Evolutionary conservation across 257 asterid species (phyloP), one percentile per base, ranked within the genome.

Genomic region (Linderniella brevidens): DNA sequence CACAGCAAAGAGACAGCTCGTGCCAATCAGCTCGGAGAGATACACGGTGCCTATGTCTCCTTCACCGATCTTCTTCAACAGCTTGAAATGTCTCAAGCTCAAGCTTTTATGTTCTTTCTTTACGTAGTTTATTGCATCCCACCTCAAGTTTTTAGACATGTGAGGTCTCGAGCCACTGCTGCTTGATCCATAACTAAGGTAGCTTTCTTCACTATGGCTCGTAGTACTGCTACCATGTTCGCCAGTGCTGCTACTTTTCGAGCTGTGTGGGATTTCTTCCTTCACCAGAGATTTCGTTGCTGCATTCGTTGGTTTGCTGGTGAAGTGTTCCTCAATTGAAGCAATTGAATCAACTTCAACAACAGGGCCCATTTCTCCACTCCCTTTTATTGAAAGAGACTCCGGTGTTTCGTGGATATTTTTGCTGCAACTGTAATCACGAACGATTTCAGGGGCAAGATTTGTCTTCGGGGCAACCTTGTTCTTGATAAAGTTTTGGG

Each of bases 21-120:
- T 71, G 20, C 82, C 81, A n/a, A 71, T 70, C 56, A 86, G 72
- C 75, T 76, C 90, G 29, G 90, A 72, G 18, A 82, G 80, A 58
- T 87, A 80, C 56, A 87, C 88, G 6, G 68, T 66, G 35, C 92
- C 92, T 41, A 79, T 77, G 56, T 87, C 95, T 45, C 94, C 97
- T 52, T 84, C 82, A 9, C 97, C 93, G 46, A 87, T 72, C 64
- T 75, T 87, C 58, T 57, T 77, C 54, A 82, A 59, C 57, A 87
- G 40, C 78, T 79, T 87, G 52, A 87, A 79, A 58, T 82, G 72
- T 59, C 55, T 66, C 71, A 77, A 54, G 25, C 79, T 73, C 63
- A 87, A 64, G 59, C 55, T 60, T 39, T 85, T 87, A 4, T 73
- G 66, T 64, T 66, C 76, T 72, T 76, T 83, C 69, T 67, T 74